These are phyloP conservation scores for Bruguiera hainesii DNA, from an alignment of 441 rosid genomes.

Conservation along the genomic window DNA sequence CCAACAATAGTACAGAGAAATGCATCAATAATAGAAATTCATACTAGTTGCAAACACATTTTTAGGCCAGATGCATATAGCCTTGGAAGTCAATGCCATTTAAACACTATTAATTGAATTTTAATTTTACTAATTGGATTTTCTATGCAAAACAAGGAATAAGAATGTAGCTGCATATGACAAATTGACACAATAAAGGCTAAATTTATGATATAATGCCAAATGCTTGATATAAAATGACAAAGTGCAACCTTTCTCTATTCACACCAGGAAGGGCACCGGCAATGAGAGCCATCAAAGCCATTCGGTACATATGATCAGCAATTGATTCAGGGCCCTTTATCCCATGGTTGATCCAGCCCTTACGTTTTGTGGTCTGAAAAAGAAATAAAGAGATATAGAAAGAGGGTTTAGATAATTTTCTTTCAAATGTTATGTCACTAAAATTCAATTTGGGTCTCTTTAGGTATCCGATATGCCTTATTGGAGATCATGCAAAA, in stretches of 20 bases:
- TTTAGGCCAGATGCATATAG: no score
- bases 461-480: not conserved
- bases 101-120: no score
- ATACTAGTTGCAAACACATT: no score
- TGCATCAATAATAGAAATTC: no score
- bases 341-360: constrained; percentile 77
- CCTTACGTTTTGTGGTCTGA: constrained; percentile 84
- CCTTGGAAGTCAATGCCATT: no score
- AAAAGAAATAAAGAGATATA: not conserved
- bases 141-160: no score
- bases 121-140: no score
- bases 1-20: no score
- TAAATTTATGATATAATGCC: not conserved
- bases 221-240: constrained; percentile 8
- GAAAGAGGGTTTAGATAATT: not conserved
- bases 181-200: not conserved
- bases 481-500: not conserved
- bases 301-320: constrained; percentile 97
- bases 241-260: constrained; percentile 56
- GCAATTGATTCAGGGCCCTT: constrained; percentile 79
- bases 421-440: constrained; percentile 1
- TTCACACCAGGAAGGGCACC: constrained; percentile 72
- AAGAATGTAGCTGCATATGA: no score
- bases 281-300: constrained; percentile 77
- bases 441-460: not conserved